Evolutionary conservation across 345 rosid species (phyloP), one percentile per base, ranked within the genome.

Genomic region (Bruguiera parviflora): DNA sequence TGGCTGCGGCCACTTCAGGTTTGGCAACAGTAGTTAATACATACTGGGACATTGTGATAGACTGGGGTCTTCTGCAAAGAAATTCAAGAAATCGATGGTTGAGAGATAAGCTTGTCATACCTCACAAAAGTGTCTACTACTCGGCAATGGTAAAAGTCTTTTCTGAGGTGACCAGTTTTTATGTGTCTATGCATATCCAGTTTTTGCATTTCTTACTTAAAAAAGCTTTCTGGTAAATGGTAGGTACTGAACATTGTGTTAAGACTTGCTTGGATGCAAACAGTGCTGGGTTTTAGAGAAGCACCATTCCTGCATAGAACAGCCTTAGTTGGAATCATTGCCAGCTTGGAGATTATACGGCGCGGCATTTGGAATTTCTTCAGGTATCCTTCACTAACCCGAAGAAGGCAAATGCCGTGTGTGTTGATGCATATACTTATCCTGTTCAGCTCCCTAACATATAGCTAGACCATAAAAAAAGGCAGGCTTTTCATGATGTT

Each of bases 331-430:
- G 88, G 86, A 53, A 72, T 87, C 56, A 68, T 92, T 75, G 85
- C 84, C 3, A 49, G 85, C 77, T 74, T 90, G 72, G 98, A 92
- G 84, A 88, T 92, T 71, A 61, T 92, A 64, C 88, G 96, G 8
- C 88, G 95, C 8, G 96, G 96, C 46, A 84, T 92, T 46, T 92
- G 95, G 90, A 92, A 90, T 76, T 90, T 90, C 65, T 90, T 92
- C 85, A 90, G 98, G 98, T 37, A n/a, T 18, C 19, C 47, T 31
- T 52, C 1, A 22, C 6, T 56, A 56, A 56, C 49, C 49, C 3
- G 49, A 13, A 43, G 5, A 43, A 43, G 16, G 49, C 18, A 43
- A 3, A 43, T 39, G 16, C 46, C 46, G 9, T 39, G 46, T 10
- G 15, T 39, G 11, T 11, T 39, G 46, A 9, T 39, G 46, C 46